A percentile compares a stretch with the other conserved stretches of the same genome.
These are phyloP conservation scores for Kwoniella botswanensis DNA, from an alignment of 768 basidiomycete species.

Conservation along the genomic window DNA sequence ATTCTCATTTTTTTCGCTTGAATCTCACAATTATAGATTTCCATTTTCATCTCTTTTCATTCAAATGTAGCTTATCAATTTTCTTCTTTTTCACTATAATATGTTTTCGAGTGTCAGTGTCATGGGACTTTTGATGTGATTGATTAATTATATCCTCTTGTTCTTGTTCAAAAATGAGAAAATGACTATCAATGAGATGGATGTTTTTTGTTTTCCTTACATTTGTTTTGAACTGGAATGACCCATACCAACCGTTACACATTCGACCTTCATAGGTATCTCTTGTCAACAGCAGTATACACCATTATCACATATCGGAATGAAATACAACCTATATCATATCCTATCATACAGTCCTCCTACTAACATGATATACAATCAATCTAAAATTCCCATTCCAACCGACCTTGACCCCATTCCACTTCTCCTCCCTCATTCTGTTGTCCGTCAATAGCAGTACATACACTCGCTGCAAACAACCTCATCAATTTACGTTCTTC, in stretches of 20 bases:
- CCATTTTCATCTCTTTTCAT: background rate
- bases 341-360: background rate
- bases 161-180: no score
- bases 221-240: no score
- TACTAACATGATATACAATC: background rate
- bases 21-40: background rate
- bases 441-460: conserved; percentile 41
- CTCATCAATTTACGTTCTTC: conserved; percentile 46
- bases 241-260: no score
- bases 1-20: background rate
- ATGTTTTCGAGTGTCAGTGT: no score
- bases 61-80: background rate
- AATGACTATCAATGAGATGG: no score
- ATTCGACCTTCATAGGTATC: no score
- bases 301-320: background rate
- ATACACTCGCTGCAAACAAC: conserved; percentile 41
- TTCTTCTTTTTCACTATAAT: background rate
- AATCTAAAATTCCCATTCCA: conserved; percentile 47
- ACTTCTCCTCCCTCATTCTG: conserved; percentile 13
- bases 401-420: conserved; percentile 40
- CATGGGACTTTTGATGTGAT: background rate
- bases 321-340: background rate
- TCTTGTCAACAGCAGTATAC: no score
- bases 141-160: no score
- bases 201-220: no score